phyloP scores from a whole-genome alignment of 2,329 filamentous ascomycete genomes.

The Phaeoacremonium minimum region DNA sequence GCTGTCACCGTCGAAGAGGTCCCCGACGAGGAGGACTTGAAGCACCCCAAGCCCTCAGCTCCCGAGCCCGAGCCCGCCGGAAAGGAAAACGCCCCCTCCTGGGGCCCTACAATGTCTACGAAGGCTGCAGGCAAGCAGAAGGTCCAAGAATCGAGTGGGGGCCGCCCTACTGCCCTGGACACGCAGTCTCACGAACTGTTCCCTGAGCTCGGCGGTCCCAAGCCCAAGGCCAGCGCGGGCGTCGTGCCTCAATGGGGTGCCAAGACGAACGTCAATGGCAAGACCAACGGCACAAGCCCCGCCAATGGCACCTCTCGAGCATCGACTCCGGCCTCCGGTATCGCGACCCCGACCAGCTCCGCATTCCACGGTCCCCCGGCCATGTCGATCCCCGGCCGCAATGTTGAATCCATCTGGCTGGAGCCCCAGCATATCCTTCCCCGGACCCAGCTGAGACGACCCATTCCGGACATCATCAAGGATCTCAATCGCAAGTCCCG shows the following conservation, averaged over 20 bases:
- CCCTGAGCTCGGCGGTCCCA: conserved; percentile 75
- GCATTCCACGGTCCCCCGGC: conserved; percentile 37
- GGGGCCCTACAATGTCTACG: conserved; percentile 46
- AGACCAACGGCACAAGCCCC: conserved; percentile 49
- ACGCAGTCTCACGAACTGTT: conserved; percentile 88
- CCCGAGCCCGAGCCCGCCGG: conserved; percentile 43
- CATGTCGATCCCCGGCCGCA: conserved; percentile 77
- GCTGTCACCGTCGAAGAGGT: conserved; percentile 73
- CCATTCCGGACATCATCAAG: conserved; percentile 78
- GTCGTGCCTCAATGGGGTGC: conserved; percentile 74
- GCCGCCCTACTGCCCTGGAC: conserved; percentile 53
- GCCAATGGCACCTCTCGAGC: conserved; percentile 54
- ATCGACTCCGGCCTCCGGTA: conserved; percentile 60
- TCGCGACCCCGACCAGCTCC: conserved; percentile 38
- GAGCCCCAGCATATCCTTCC: conserved; percentile 73
- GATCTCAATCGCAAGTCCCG: conserved; percentile 92
- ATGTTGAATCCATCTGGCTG: conserved; percentile 71
- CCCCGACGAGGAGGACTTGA: conserved; percentile 71
- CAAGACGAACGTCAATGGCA: conserved; percentile 52
- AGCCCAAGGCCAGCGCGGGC: conserved; percentile 61
- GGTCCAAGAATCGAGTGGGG: conserved; percentile 41
- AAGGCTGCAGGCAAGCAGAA: conserved; percentile 70
- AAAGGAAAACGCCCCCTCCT: conserved; percentile 39
- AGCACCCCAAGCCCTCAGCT: conserved; percentile 22
- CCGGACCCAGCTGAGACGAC: conserved; percentile 74